Conservation (phyloP, 306 rosid genomes). For the Argentina anserina region DNA sequence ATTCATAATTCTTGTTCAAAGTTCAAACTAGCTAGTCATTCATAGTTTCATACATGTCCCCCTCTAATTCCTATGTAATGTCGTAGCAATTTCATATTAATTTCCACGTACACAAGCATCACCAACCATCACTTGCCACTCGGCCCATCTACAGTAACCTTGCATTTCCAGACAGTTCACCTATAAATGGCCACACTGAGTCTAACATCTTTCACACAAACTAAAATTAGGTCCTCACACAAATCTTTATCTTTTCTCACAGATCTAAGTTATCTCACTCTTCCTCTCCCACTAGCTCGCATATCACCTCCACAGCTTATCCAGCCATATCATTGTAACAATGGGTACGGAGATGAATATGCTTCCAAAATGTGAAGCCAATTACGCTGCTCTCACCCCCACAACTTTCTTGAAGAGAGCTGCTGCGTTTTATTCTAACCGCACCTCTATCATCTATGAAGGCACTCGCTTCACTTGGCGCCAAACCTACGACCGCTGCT, state of each 20-base stretch:
- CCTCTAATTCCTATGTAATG: not conserved
- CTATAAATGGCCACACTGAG: not conserved
- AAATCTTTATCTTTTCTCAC: not conserved
- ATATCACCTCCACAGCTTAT: not conserved
- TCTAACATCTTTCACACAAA: not conserved
- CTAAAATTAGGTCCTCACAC: not conserved
- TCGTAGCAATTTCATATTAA: slow-evolving; percentile 1
- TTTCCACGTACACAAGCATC: slow-evolving; percentile 12
- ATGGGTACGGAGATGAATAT: slow-evolving; percentile 36
- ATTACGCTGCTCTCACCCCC: slow-evolving; percentile 64
- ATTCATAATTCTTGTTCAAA: too few relatives aligned
- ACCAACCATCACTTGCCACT: not conserved
- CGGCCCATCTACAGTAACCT: not conserved
- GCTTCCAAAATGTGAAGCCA: slow-evolving; percentile 59
- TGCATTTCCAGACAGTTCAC: not conserved
- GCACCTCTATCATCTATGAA: slow-evolving; percentile 55
- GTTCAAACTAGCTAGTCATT: not conserved
- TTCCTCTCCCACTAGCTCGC: not conserved
- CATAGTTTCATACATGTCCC: not conserved
- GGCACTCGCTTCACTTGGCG: slow-evolving; percentile 70
- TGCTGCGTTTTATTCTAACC: slow-evolving; percentile 49
- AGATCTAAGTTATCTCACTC: not conserved
- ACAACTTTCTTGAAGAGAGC: slow-evolving; percentile 66
- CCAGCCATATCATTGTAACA: not conserved
- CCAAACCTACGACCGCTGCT: slow-evolving; percentile 70